Percentiles rank a stretch among this genome's conserved stretches.
Evolutionary conservation across 306 rosid species (phyloP).

Genomic region (Ceratonia siliqua): DNA sequence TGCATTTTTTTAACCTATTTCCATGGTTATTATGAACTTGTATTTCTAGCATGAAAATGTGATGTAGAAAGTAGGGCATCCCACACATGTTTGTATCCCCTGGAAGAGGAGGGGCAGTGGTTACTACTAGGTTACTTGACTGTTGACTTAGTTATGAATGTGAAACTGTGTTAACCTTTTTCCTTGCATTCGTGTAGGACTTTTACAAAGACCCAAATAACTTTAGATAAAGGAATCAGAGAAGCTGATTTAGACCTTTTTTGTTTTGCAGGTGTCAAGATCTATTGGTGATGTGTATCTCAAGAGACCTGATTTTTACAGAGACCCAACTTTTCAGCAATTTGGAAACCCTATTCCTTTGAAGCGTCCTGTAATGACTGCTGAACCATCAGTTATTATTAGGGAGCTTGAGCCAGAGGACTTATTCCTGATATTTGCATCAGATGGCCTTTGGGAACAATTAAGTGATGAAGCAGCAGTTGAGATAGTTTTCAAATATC

Average conservation of each 20-base stretch:
- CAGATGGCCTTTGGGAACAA: conserved; percentile 86
- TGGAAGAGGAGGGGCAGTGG: neutral
- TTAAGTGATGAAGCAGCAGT: conserved; percentile 69
- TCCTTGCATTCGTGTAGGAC: neutral
- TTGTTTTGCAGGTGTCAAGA: conserved; percentile 60
- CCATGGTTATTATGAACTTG: neutral
- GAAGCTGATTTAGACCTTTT: neutral
- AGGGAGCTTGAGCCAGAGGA: conserved; percentile 63
- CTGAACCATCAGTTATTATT: conserved; percentile 63
- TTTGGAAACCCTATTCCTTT: conserved; percentile 59
- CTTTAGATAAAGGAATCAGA: neutral
- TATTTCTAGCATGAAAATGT: neutral
- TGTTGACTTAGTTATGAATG: neutral
- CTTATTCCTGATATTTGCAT: conserved; percentile 70
- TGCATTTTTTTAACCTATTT: neutral
- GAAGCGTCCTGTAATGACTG: conserved; percentile 67
- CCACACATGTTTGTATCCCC: neutral
- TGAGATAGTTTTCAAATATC: conserved; percentile 61
- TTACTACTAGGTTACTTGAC: neutral
- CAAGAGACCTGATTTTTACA: conserved; percentile 65
- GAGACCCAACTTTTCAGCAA: conserved; percentile 63
- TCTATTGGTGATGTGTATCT: conserved; percentile 72
- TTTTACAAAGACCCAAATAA: neutral
- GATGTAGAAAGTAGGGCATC: neutral
- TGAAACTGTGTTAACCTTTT: neutral